phyloP scores from a whole-genome alignment of 1,139 yeast species.

The Hemisphaericaspora xylanilytica region DNA sequence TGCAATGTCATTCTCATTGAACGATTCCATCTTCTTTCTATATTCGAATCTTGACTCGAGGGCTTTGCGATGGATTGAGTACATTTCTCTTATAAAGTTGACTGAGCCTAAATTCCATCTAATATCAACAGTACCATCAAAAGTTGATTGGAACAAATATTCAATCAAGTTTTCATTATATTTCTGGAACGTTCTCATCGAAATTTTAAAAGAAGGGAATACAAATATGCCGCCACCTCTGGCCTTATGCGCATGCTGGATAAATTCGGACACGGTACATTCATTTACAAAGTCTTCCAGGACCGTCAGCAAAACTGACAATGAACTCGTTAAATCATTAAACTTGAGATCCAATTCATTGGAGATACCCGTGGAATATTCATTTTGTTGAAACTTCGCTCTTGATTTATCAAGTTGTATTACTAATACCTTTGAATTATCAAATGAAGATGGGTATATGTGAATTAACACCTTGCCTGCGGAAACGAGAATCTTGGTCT shows the following conservation, averaged over 20 bases:
- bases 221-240: constrained; percentile 77
- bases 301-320: constrained; percentile 50
- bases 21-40: constrained; percentile 17
- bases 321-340: constrained; percentile 61
- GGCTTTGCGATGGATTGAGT: constrained; percentile 56
- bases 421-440: constrained; percentile 71
- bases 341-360: constrained; percentile 53
- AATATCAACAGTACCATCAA: constrained; percentile 87
- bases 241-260: constrained; percentile 55
- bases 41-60: constrained; percentile 37
- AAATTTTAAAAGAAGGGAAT: constrained; percentile 71
- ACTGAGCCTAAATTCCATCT: constrained; percentile 93
- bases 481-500: constrained; percentile 61
- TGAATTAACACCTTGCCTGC: constrained; percentile 58
- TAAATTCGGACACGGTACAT: constrained; percentile 54
- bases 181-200: constrained; percentile 74
- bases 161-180: constrained; percentile 52
- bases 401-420: constrained; percentile 56
- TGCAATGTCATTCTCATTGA: constrained; percentile 11
- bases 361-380: constrained; percentile 45
- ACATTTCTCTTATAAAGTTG: constrained; percentile 90
- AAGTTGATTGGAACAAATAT: constrained; percentile 64
- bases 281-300: constrained; percentile 45
- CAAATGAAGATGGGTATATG: constrained; percentile 73
- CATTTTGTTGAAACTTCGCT: constrained; percentile 62